Evolutionary conservation across 2,329 filamentous ascomycete genomes (phyloP), one percentile per base, ranked within the genome.

Genomic region (Colletotrichum liaoningense): DNA sequence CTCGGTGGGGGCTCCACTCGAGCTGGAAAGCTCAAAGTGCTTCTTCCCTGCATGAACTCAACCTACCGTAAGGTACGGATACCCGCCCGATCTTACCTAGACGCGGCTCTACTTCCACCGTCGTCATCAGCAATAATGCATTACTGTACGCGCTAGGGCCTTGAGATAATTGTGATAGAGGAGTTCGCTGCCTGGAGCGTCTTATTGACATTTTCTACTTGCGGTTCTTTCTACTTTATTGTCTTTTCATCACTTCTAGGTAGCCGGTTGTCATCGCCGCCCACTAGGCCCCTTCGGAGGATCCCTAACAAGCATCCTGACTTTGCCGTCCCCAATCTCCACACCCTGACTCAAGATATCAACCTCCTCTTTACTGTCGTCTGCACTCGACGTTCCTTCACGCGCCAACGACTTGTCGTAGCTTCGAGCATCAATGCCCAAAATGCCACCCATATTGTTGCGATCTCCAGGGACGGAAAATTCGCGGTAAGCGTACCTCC

Each of bases 381-480:
- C 84, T 63, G 83, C 83, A 35, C 82, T 79, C 22, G 82, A 78
- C 19, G 76, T 79, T 12, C 81, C 83, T 19, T 91, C 88, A 72
- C 87, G 85, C 7, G 84, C 79, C 67, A 92, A 81, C 22, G 88
- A 87, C 83, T 89, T 91, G 81, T 93, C 91, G 86, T 89, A 93
- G 80, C 90, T 93, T 75, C 90, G 85, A 46, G 91, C 90, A 79
- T 93, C 91, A 73, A 93, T 90, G 8, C 91, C 91, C 72, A 93
- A 81, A 72, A 93, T 93, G 56, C 97, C 96, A 72, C 95, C 95
- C 84, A 93, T 92, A 80, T 88, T 92, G 81, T 92, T 93, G 68
- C 95, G 90, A 82, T 98, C 97, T n/a, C 96, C 96, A 2, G 95
- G 95, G 11, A 98, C 95, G 49, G 94, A 97, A 83, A 99, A 99